A percentile compares a stretch with the other conserved stretches of the same genome.
These are phyloP conservation scores for Alternaria conjuncta DNA, from an alignment of 2,329 filamentous ascomycete species.

Conservation along the genomic window DNA sequence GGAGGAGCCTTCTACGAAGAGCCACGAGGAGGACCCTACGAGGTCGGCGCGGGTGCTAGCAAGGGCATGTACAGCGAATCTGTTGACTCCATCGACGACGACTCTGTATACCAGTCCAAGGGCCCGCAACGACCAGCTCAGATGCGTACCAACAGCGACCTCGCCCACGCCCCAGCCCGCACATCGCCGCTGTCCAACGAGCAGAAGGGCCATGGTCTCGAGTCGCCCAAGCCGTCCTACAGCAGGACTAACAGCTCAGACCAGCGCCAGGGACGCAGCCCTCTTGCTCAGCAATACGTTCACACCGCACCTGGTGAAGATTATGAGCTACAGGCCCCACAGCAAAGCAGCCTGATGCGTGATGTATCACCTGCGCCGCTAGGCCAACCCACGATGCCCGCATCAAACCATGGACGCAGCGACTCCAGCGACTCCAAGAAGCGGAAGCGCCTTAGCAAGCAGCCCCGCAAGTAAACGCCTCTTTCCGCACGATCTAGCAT, in stretches of 20 bases:
- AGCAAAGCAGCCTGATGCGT: slow-evolving; percentile 42
- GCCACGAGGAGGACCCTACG: slow-evolving; percentile 35
- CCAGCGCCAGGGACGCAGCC: slow-evolving; percentile 51
- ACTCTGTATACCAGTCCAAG: slow-evolving; percentile 42
- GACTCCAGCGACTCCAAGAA: slow-evolving; percentile 45
- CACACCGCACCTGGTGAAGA: slow-evolving; percentile 41
- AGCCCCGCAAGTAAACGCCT: slow-evolving; percentile 30
- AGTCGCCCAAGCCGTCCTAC: slow-evolving; percentile 41
- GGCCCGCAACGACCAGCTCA: slow-evolving; percentile 32
- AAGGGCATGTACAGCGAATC: slow-evolving; percentile 45
- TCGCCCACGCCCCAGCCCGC: slow-evolving; percentile 21
- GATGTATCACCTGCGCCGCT: slow-evolving; percentile 43
- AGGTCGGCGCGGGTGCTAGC: slow-evolving; percentile 23
- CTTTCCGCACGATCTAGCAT: neutral
- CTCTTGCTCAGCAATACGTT: slow-evolving; percentile 54
- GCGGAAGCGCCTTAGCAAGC: slow-evolving; percentile 47
- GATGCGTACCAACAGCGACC: slow-evolving; percentile 33
- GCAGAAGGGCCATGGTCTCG: slow-evolving; percentile 30
- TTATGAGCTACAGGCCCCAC: slow-evolving; percentile 47
- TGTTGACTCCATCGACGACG: slow-evolving; percentile 45
- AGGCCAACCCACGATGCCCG: slow-evolving; percentile 13
- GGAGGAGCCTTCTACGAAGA: slow-evolving; percentile 53
- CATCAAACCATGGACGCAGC: slow-evolving; percentile 34
- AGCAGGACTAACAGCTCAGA: slow-evolving; percentile 24
- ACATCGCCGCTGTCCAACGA: slow-evolving; percentile 44